Percentiles rank a stretch among this genome's conserved stretches.
phyloP scores from a whole-genome alignment of 768 basidiomycete genomes.

The Boletus sp. region DNA sequence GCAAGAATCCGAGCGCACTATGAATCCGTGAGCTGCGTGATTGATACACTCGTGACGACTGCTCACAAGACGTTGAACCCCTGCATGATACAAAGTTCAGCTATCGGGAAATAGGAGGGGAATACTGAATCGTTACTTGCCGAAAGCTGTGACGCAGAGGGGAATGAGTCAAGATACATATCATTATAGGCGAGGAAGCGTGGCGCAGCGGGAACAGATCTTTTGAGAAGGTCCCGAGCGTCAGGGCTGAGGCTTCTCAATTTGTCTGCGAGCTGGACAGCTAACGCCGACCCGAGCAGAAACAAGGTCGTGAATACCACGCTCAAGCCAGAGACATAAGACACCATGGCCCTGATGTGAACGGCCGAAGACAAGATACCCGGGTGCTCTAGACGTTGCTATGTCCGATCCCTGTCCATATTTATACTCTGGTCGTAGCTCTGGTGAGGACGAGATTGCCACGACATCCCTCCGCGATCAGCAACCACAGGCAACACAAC shows the following conservation, averaged over 20 bases:
- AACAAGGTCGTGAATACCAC: not conserved
- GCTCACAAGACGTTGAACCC: slow-evolving; percentile 33
- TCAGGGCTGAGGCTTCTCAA: not conserved
- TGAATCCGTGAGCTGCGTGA: slow-evolving; percentile 12
- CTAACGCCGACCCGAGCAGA: not conserved
- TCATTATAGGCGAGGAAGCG: not conserved
- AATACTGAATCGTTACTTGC: not conserved
- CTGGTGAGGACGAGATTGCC: not conserved
- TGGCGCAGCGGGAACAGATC: not conserved
- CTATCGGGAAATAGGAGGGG: not conserved
- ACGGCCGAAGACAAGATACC: not conserved
- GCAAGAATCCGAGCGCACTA: not conserved
- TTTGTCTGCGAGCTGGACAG: not conserved
- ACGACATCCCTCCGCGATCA: not conserved
- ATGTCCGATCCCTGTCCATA: not conserved
- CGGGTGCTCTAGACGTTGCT: not conserved
- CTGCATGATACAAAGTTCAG: not conserved
- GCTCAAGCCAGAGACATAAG: not conserved
- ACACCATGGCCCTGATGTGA: not conserved
- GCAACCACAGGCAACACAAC: not conserved
- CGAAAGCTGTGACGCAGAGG: not conserved
- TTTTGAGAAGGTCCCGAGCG: not conserved
- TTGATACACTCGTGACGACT: not conserved
- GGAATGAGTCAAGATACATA: not conserved
- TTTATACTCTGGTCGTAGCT: not conserved